Percentiles rank a stretch among this genome's conserved stretches.
phyloP scores from a whole-genome alignment of 2,329 filamentous ascomycete species.

The Fusarium mangiferae region DNA sequence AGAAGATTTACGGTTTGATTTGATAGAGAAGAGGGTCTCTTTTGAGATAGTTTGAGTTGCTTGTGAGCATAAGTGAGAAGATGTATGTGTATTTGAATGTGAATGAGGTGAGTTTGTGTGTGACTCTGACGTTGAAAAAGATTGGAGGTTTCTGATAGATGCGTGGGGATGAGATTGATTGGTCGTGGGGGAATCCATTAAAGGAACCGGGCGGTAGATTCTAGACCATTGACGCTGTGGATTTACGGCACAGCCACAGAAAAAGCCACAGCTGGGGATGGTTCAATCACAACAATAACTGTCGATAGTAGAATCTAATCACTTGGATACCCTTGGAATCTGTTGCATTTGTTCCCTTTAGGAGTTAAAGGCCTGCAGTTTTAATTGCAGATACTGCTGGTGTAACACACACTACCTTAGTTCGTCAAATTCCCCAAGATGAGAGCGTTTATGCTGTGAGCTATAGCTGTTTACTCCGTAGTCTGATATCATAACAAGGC shows the following conservation, averaged over 20 bases:
- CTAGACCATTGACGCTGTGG: conserved; percentile 3
- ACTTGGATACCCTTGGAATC: not conserved
- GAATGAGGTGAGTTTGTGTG: not conserved
- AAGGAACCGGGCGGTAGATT: conserved; percentile 9
- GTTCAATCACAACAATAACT: conserved; percentile 11
- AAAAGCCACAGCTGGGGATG: conserved; percentile 29
- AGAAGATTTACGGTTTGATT: not conserved
- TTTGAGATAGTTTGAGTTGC: conserved; percentile 5
- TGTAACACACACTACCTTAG: not conserved
- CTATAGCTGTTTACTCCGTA: not conserved
- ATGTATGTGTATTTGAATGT: not conserved
- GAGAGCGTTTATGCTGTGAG: not conserved
- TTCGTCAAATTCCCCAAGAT: not conserved
- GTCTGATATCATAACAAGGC: not conserved
- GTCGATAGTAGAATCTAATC: not conserved
- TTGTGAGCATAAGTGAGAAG: not conserved
- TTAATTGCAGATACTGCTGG: not conserved
- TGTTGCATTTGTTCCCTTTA: not conserved
- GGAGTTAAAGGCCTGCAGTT: not conserved
- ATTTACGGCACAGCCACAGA: conserved; percentile 22
- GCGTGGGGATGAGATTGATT: conserved; percentile 34
- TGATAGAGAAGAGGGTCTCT: not conserved
- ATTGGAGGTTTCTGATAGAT: conserved; percentile 26
- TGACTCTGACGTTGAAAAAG: conserved; percentile 12
- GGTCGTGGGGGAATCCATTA: conserved; percentile 18